Base-by-base conservation (phyloP, 2,329 filamentous ascomycete species). In the Xylariaceae sp. region DNA sequence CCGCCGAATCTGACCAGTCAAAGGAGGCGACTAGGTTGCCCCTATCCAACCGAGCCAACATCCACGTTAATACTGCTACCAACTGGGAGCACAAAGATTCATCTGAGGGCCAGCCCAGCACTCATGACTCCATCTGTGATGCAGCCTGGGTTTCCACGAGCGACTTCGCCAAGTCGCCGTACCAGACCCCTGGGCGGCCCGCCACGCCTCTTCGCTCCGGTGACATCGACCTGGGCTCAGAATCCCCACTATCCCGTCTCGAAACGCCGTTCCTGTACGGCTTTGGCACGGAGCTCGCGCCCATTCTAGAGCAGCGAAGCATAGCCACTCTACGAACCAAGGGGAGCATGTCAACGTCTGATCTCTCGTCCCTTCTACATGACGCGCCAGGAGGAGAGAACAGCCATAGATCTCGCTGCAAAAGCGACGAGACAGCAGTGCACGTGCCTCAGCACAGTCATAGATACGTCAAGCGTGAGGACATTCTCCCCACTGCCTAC, bases 221-320 rank as follows among this genome's bases (percentile, higher is more conserved):
- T 39, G 54, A 54, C 17, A 64, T 69, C 53, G 65, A 70, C 55
- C 60, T 67, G 7, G 63, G 67, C 44, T 67, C 67, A 2, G 70
- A 71, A 17, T 72, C 71, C 1, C 69, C 69, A 1, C 63, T 70
- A n/a, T 69, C 68, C 3, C 64, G 62, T 4, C 64, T 70, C 42
- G 69, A 69, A 53, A 71, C 69, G 1, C 69, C 68, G 3, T 75
- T 77, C 62, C 64, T 72, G 1, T 77, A 77, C 61, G 75, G 75
- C 17, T 67, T 71, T 57, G 75, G 75, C 17, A 77, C 75, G 3
- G 66, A 72, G 34, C 70, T 77, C 1, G 68, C 71, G 17, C 74
- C 75, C 11, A 77, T 77, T 62, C 67, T 70, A n/a, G 75, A 77
- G 66, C 72, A 76, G 64, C 74, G 71, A 56, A 76, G 74, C 64